Conservation (phyloP, 768 basidiomycete species). For the Boletus rex-veris region DNA sequence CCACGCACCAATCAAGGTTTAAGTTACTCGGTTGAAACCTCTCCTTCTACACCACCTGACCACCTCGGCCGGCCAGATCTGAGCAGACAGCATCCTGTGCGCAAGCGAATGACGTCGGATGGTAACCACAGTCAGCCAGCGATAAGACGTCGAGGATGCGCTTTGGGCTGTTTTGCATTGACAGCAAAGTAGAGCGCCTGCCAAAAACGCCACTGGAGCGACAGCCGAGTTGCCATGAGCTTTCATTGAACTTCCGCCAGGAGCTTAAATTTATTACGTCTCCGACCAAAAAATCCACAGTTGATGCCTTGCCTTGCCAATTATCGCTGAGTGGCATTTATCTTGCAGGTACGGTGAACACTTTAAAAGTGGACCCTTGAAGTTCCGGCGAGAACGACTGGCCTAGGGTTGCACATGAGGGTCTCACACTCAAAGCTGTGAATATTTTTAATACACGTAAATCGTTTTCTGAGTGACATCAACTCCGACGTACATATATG, state of each 20-base stretch:
- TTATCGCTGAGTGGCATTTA: too few relatives aligned
- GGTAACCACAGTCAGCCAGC: background rate
- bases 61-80: background rate
- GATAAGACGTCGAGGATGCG: too few relatives aligned
- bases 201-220: background rate
- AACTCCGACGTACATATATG: background rate
- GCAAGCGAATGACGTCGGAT: background rate
- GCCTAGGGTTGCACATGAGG: too few relatives aligned
- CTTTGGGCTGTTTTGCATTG: too few relatives aligned
- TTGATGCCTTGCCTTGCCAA: too few relatives aligned
- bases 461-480: background rate
- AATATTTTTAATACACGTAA: background rate
- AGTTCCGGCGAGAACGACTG: background rate
- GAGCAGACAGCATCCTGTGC: background rate
- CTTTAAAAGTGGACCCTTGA: background rate
- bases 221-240: background rate
- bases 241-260: background rate
- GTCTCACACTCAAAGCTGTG: background rate
- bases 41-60: background rate
- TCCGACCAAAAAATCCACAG: background rate
- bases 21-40: conserved; percentile 1
- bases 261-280: background rate
- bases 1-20: conserved; percentile 7
- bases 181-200: too few relatives aligned
- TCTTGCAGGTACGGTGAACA: background rate